Evolutionary conservation across 2,329 filamentous ascomycete genomes (phyloP).

Genomic region (Pseudonectria buxi): DNA sequence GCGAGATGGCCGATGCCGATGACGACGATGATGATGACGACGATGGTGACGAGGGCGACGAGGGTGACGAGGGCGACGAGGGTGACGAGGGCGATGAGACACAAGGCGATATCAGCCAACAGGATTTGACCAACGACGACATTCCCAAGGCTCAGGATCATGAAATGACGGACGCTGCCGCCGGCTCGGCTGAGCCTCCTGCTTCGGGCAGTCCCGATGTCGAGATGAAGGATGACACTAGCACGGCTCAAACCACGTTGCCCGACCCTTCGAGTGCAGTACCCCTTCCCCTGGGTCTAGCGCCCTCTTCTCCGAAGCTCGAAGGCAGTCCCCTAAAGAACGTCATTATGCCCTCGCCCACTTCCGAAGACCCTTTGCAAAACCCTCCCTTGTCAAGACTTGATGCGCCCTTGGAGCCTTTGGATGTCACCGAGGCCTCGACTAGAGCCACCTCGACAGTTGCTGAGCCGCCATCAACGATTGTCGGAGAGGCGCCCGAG

Average conservation of each 20-base stretch:
- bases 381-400: conserved; percentile 2
- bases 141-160: conserved; percentile 27
- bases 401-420: not conserved
- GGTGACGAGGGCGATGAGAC: conserved; percentile 38
- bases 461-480: conserved; percentile 26
- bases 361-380: conserved; percentile 23
- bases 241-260: conserved; percentile 16
- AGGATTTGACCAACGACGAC: conserved; percentile 23
- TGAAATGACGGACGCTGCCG: conserved; percentile 32
- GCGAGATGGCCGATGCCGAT: conserved; percentile 47
- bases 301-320: conserved; percentile 26
- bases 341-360: conserved; percentile 41
- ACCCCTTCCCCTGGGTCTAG: conserved; percentile 20
- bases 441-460: conserved; percentile 17
- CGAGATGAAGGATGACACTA: conserved; percentile 21
- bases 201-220: conserved; percentile 12
- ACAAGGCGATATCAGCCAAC: conserved; percentile 19
- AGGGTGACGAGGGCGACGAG: conserved; percentile 40
- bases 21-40: conserved; percentile 42
- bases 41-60: conserved; percentile 41
- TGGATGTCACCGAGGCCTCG: conserved; percentile 2
- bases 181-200: conserved; percentile 20
- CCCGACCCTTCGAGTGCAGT: conserved; percentile 26
- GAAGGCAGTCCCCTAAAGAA: conserved; percentile 50
- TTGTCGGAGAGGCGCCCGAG: conserved; percentile 24